Evolutionary conservation across 768 basidiomycete genomes (phyloP).

Genomic region (Filobasidium wieringae): DNA sequence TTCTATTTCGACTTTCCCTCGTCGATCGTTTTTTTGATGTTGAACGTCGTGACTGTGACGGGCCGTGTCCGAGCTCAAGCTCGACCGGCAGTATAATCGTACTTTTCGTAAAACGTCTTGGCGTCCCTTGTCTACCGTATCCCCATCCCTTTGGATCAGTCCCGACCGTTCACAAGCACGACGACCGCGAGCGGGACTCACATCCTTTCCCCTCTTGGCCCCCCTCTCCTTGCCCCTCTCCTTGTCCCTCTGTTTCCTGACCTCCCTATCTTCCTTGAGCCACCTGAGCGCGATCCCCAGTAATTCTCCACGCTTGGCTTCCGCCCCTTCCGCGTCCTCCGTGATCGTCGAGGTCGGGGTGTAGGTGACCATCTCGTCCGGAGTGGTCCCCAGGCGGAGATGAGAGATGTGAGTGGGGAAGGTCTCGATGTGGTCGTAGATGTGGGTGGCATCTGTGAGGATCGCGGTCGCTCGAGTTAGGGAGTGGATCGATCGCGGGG

Average conservation of each 20-base stretch:
- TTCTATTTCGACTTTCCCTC: too few species aligned
- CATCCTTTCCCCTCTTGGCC: constrained; percentile 29
- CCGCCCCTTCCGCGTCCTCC: constrained; percentile 1
- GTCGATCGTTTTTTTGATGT: too few species aligned
- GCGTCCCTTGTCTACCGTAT: constrained; percentile 31
- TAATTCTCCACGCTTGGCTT: constrained; percentile 41
- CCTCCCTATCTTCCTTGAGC: constrained; percentile 70
- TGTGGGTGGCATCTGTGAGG: constrained; percentile 77
- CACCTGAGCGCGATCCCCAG: constrained; percentile 70
- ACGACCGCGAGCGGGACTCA: constrained; percentile 15
- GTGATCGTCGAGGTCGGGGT: constrained; percentile 40
- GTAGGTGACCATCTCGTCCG: constrained; percentile 53
- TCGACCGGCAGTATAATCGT: constrained; percentile 27
- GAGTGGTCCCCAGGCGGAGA: constrained; percentile 68
- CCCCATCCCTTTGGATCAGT: not conserved
- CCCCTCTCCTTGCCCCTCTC: constrained; percentile 48
- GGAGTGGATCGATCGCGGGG: constrained; percentile 8
- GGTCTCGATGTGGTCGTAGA: constrained; percentile 79
- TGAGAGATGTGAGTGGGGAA: constrained; percentile 92
- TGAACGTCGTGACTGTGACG: too few species aligned
- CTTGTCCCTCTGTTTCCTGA: constrained; percentile 39
- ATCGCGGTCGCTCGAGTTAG: not conserved
- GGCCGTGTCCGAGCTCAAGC: too few species aligned
- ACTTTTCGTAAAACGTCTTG: constrained; percentile 40
- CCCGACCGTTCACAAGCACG: not conserved